Base-by-base conservation (phyloP, 2,329 filamentous ascomycete species). In the Botrytis byssoidea region DNA sequence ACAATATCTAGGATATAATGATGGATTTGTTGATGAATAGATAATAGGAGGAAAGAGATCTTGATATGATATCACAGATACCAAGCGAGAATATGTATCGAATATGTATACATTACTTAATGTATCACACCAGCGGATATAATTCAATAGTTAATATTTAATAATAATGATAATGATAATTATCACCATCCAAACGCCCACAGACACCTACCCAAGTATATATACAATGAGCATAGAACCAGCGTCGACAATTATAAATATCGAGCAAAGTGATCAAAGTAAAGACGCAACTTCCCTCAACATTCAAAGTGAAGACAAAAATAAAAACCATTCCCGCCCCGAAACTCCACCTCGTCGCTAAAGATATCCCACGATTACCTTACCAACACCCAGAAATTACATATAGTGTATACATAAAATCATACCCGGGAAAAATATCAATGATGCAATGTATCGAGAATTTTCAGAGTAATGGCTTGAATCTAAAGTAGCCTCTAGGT, bases 181-280 rank as follows among this genome's bases (percentile, higher is more conserved):
- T 3, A 55, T 55, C n/a, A 55, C 14, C 25, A 55, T 29, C 1
- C 51, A 18, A 29, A 29, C 1, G 8, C 5, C 6, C 14, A 29
- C 1, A 3, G 8, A 18, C 14, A 8, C n/a, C 14, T 8, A 16
- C 3, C 3, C 1, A 18, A 6, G 5, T 55, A 55, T 3, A 8
- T 55, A 55, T 3, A 8, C 16, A 1, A 55, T 16, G 14, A 29
- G 1, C 14, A 29, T 1, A 29, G 29, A 16, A 16, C 5, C 51
- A n/a, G 2, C 25, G 0, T 55, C 5, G 4, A 29, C 5, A 16
- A 51, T 4, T 14, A 4, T 5, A 10, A 51, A 5, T 9, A 40
- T 16, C 12, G n/a, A n/a, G 16, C 14, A 55, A 14, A n/a, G 1
- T n/a, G 4, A 16, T 1, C 25, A n/a, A 51, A 51, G 6, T 12